A percentile compares a stretch with the other conserved stretches of the same genome.
These are phyloP conservation scores for Pleurotus cornucopiae DNA, from an alignment of 768 basidiomycete species.

Conservation along the genomic window DNA sequence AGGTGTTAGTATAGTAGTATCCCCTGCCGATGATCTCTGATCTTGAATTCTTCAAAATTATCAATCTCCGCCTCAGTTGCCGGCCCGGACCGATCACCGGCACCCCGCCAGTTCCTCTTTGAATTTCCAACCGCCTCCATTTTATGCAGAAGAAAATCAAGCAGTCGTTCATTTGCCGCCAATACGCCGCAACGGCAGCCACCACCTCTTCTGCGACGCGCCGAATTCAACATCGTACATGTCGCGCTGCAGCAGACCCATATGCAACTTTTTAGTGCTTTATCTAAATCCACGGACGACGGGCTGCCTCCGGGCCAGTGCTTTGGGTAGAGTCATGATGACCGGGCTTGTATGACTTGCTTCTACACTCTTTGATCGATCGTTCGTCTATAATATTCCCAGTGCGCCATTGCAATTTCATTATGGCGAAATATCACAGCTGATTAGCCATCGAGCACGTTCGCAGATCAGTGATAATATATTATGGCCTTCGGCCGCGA, in stretches of 20 bases:
- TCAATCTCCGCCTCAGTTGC: slow-evolving; percentile 7
- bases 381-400: not conserved
- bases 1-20: not conserved
- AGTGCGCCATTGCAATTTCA: not conserved
- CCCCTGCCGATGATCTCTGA: slow-evolving; percentile 3
- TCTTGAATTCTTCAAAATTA: slow-evolving; percentile 4
- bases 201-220: too few species aligned
- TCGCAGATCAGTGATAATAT: not conserved
- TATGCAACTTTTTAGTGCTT: too few species aligned
- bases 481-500: not conserved
- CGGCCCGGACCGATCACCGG: not conserved
- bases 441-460: not conserved
- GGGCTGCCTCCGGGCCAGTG: not conserved
- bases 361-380: not conserved
- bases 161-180: too few species aligned
- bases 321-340: not conserved
- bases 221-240: too few species aligned
- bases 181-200: too few species aligned
- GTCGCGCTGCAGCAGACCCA: too few species aligned
- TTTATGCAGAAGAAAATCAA: not conserved
- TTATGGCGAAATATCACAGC: not conserved
- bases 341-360: slow-evolving; percentile 3
- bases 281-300: not conserved
- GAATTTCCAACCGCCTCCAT: not conserved
- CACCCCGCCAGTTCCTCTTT: not conserved